phyloP scores from a whole-genome alignment of 352 stramenopile genomes.

The Elongisporangium undulatum region DNA sequence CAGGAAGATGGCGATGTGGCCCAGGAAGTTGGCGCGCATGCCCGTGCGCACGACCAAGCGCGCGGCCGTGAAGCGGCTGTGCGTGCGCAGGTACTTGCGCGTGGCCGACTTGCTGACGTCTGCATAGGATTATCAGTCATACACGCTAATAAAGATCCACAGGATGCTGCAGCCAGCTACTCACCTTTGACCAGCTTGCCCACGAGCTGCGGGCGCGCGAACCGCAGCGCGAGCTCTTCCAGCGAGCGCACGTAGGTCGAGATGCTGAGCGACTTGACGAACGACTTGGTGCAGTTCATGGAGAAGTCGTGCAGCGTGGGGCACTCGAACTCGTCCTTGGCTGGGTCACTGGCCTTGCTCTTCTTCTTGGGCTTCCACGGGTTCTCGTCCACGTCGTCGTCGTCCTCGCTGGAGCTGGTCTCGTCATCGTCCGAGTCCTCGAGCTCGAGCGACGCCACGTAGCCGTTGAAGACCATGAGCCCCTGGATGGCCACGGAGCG shows the following conservation, averaged over 20 bases:
- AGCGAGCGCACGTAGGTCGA: conserved; percentile 75
- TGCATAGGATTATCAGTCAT: conserved; percentile 11
- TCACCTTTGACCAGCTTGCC: conserved; percentile 82
- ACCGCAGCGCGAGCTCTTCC: conserved; percentile 57
- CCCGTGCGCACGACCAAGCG: conserved; percentile 74
- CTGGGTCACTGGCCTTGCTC: conserved; percentile 3
- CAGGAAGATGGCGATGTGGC: conserved; percentile 77
- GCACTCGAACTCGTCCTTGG: conserved; percentile 42
- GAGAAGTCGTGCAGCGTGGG: conserved; percentile 58
- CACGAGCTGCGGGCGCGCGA: conserved; percentile 49
- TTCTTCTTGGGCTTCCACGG: conserved; percentile 6
- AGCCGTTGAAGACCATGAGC: conserved; percentile 71
- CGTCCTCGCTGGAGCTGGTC: conserved; percentile 26
- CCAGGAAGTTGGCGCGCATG: conserved; percentile 69
- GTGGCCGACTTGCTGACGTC: conserved; percentile 72
- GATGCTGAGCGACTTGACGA: conserved; percentile 75
- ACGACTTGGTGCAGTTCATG: conserved; percentile 47
- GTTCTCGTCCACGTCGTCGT: conserved; percentile 29
- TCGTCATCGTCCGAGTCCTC: conserved; percentile 50
- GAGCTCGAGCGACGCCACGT: conserved; percentile 69
- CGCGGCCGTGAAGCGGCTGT: conserved; percentile 44
- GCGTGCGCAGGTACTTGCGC: conserved; percentile 70
- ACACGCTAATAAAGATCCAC: neutral
- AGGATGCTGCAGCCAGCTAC: neutral
- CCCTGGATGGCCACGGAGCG: conserved; percentile 63